A percentile compares a stretch with the other conserved stretches of the same genome.
phyloP scores from a whole-genome alignment of 805 yeast species.

The Yamadazyma philogaea region DNA sequence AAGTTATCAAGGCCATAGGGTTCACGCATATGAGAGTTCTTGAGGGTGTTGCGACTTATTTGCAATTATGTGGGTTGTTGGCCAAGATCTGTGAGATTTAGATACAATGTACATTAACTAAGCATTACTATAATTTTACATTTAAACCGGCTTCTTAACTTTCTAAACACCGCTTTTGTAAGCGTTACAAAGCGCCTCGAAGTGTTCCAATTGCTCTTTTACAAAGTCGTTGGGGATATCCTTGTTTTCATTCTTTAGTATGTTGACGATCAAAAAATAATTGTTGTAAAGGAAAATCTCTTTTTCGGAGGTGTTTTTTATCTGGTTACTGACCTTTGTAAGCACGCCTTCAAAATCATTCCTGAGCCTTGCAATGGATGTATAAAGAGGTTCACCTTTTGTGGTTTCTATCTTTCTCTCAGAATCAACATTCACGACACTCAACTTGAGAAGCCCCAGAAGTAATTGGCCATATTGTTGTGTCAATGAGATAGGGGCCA shows the following conservation, averaged over 20 bases:
- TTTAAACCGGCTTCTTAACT: neutral
- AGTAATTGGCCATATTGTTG: slow-evolving; percentile 75
- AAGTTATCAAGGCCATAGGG: slow-evolving; percentile 82
- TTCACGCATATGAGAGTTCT: slow-evolving; percentile 86
- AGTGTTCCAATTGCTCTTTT: slow-evolving; percentile 38
- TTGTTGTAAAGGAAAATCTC: slow-evolving; percentile 76
- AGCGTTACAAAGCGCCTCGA: slow-evolving; percentile 38
- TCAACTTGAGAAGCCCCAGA: slow-evolving; percentile 64
- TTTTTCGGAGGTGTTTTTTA: slow-evolving; percentile 43
- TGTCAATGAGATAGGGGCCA: slow-evolving; percentile 58
- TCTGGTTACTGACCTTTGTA: slow-evolving; percentile 55
- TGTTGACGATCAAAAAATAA: slow-evolving; percentile 59
- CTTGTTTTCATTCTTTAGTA: slow-evolving; percentile 41
- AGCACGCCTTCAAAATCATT: slow-evolving; percentile 77
- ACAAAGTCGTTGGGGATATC: slow-evolving; percentile 22
- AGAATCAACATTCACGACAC: slow-evolving; percentile 14
- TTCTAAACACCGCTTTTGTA: slow-evolving; percentile 20
- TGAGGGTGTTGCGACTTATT: slow-evolving; percentile 86
- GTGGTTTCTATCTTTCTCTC: slow-evolving; percentile 20
- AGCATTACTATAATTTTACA: no score
- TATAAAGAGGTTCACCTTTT: slow-evolving; percentile 67
- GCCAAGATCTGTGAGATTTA: slow-evolving; percentile 48
- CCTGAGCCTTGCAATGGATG: slow-evolving; percentile 64
- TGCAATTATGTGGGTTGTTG: slow-evolving; percentile 82
- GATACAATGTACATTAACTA: neutral